These are phyloP conservation scores for Termitomyces sp. DNA, from an alignment of 768 basidiomycete genomes.

Conservation along the genomic window DNA sequence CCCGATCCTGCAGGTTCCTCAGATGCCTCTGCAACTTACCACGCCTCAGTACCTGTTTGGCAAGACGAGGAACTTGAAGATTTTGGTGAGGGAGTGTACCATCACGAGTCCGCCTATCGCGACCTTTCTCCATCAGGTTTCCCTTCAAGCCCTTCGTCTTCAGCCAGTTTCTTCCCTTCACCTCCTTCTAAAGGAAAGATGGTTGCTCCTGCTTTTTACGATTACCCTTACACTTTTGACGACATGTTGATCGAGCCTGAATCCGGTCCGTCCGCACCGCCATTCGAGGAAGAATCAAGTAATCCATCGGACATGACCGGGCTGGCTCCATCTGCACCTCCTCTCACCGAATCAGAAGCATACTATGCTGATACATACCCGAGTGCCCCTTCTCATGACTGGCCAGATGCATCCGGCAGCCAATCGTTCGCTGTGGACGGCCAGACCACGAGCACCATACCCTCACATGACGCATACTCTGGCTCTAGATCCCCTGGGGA, in stretches of 20 bases:
- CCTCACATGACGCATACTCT: neutral
- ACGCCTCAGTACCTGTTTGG: slow-evolving; percentile 51
- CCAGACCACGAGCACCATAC: neutral
- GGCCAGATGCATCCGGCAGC: neutral
- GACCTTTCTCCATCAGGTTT: slow-evolving; percentile 3
- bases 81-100: slow-evolving; percentile 18
- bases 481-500: slow-evolving; percentile 1
- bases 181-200: slow-evolving; percentile 42
- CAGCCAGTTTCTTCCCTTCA: slow-evolving; percentile 36
- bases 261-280: slow-evolving; percentile 39
- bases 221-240: slow-evolving; percentile 39
- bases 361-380: slow-evolving; percentile 10
- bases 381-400: slow-evolving; percentile 9
- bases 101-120: neutral
- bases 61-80: slow-evolving; percentile 45
- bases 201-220: slow-evolving; percentile 34
- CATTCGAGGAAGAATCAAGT: slow-evolving; percentile 39
- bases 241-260: slow-evolving; percentile 29
- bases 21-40: slow-evolving; percentile 14
- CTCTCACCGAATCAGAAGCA: slow-evolving; percentile 13
- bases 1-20: slow-evolving; percentile 16
- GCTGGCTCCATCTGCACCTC: slow-evolving; percentile 43
- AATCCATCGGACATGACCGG: slow-evolving; percentile 26
- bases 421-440: neutral
- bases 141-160: slow-evolving; percentile 14